Base-by-base conservation (phyloP, 2,329 filamentous ascomycete genomes). In the Colletotrichum echinochloae region DNA sequence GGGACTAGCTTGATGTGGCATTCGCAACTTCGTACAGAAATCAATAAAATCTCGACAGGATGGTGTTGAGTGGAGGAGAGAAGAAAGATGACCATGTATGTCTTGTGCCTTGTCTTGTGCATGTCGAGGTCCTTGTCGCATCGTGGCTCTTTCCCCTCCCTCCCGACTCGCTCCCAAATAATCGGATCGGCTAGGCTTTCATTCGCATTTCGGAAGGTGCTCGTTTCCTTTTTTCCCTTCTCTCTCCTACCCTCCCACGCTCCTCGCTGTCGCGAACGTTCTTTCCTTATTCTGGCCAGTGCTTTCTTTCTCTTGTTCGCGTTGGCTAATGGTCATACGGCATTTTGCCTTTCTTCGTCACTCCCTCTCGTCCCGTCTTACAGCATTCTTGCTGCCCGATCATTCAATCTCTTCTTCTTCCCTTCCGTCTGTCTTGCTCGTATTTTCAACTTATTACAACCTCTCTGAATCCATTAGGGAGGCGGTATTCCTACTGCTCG, bases 341-440 rank as follows among this genome's bases (percentile, higher is more conserved):
- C 26, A 44, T 66, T 23, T 63, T 67, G 30, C 39, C 56, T 65
- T 62, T 70, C 57, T 39, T 67, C 62, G 46, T 67, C 57, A 16
- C 52, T 67, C 57, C 64, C 57, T 70, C 67, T 44, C 33, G 35
- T 51, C 18, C 23, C 35, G 46, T 52, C 59, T 55, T 70, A 66
- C 49, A 49, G 63, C 64, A 37, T 61, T 61, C 46, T 46, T 39
- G 54, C 54, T 44, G 23, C 54, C 51, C 60, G 23, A 30, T 57
- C 48, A 8, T 28, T 26, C 26, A 35, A 26, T 41, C 48, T 14
- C 16, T 65, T 48, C 39, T 48, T 26, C 64, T 46, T 28, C 26
- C 41, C 26, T 41, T 44, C 30, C 18, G 11, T 64, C 26, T 51
- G 51, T 55, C 49, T 52, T 33, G 56, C 44, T 56, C 33, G 41